Base-by-base conservation (phyloP, 345 rosid species). In the Rhodamnia argentea region DNA sequence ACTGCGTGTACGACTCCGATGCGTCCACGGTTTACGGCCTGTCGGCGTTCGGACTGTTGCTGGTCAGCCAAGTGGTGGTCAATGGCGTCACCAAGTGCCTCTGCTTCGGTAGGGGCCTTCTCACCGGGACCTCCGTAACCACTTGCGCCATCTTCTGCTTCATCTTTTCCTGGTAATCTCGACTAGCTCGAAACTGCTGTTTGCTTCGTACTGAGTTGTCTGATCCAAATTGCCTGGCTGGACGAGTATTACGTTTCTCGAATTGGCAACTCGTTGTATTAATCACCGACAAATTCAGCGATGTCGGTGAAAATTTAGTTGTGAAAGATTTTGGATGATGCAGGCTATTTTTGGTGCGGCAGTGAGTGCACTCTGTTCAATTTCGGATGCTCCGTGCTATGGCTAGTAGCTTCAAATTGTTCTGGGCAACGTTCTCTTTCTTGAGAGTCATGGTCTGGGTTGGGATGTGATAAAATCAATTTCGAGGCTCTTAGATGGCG, bases 21-120 rank as follows among this genome's bases (percentile, higher is more conserved):
- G 99, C 99, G 9, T 88, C 99, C 84, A 94, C 98, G 86, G 92
- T 93, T 89, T 97, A 96, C 91, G 99, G 98, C 47, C 82, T 97
- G 86, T 84, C 93, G 86, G 99, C 99, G 82, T 96, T 96, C 83
- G 98, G 92, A 64, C 85, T 96, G 88, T 87, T 97, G 53, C 89
- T 96, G 81, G 83, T 96, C 0, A 96, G 99, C 90, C 99, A 97
- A 54, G 16, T 85, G 84, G 90, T 94, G 87, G 84, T 97, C 83
- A 92, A 92, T 91, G 96, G 91, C 88, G 96, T 95, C 57, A 95
- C 99, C 4, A 91, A 90, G 90, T 97, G 99, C 89, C 97, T 96
- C 88, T 97, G 99, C 86, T 95, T 89, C 58, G 98, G 99, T 37
- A 95, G 90, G 84, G 99, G 99, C 53, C 98, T 97, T 4, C 87